Evolutionary conservation across 495 filamentous ascomycete genomes (phyloP).

Genomic region (Haplographium delicatum): DNA sequence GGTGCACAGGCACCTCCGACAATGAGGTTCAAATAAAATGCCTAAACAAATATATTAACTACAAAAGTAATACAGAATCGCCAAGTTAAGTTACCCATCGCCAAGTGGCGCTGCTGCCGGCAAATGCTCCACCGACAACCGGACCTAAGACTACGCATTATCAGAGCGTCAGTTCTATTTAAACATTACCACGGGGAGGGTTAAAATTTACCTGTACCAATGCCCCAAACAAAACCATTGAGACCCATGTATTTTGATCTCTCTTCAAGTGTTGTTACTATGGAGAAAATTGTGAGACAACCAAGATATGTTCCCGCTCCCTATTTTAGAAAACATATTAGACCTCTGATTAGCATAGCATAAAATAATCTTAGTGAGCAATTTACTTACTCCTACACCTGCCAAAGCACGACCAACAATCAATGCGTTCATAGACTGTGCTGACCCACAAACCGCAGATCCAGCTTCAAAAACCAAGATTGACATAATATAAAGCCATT

Average conservation of each 20-base stretch:
- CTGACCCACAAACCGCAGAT: conserved; percentile 46
- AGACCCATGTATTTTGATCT: conserved; percentile 37
- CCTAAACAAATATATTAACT: too few relatives aligned
- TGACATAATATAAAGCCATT: conserved; percentile 43
- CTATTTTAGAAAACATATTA: too few relatives aligned
- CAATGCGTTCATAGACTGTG: conserved; percentile 42
- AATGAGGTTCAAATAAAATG: conserved; percentile 64
- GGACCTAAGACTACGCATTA: conserved; percentile 54
- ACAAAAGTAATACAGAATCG: too few relatives aligned
- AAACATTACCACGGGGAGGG: too few relatives aligned
- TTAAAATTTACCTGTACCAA: conserved; percentile 37
- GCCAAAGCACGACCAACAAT: conserved; percentile 40
- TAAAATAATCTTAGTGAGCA: too few relatives aligned
- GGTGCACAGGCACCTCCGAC: conserved; percentile 44
- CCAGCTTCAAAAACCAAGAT: conserved; percentile 45
- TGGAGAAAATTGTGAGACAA: conserved; percentile 33
- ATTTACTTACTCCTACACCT: conserved; percentile 30
- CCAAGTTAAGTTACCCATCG: too few relatives aligned
- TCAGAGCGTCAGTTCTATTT: too few relatives aligned
- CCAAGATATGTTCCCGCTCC: conserved; percentile 48
- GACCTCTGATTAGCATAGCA: too few relatives aligned
- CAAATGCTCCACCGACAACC: conserved; percentile 57
- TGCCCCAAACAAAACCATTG: conserved; percentile 37
- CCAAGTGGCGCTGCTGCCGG: conserved; percentile 43
- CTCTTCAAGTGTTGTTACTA: conserved; percentile 35